phyloP scores from a whole-genome alignment of 73 alveolate species.

The Tetrahymena elliotti region DNA sequence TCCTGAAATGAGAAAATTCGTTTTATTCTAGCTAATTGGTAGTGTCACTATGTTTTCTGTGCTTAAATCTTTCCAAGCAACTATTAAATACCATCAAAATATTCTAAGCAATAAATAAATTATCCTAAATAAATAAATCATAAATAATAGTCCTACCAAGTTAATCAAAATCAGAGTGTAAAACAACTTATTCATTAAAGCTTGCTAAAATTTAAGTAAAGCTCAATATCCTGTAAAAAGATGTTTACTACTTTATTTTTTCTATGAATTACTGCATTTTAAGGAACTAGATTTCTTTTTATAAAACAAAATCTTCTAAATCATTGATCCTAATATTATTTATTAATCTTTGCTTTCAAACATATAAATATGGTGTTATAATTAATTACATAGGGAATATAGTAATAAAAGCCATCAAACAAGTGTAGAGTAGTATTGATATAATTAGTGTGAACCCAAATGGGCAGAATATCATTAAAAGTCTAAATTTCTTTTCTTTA shows the following conservation, averaged over 20 bases:
- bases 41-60: not conserved
- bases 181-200: not conserved
- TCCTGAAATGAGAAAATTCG: not conserved
- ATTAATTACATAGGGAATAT: not conserved
- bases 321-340: not conserved
- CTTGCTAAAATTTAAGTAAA: not conserved
- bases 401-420: not conserved
- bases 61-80: not conserved
- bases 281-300: not conserved
- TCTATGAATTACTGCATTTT: not conserved
- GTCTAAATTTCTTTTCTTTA: not conserved
- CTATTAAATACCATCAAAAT: not conserved
- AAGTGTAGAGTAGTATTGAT: not conserved
- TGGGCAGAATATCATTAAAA: not conserved
- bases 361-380: not conserved
- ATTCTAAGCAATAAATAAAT: too few relatives aligned
- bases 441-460: not conserved
- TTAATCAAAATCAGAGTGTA: not conserved
- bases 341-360: too few relatives aligned
- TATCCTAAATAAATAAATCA: too few relatives aligned
- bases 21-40: not conserved
- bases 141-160: not conserved
- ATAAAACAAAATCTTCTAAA: not conserved
- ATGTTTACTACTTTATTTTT: not conserved
- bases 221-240: not conserved